A percentile compares a stretch with the other conserved stretches of the same genome.
phyloP scores from a whole-genome alignment of 441 rosid genomes.

The Isatis lusitanica region DNA sequence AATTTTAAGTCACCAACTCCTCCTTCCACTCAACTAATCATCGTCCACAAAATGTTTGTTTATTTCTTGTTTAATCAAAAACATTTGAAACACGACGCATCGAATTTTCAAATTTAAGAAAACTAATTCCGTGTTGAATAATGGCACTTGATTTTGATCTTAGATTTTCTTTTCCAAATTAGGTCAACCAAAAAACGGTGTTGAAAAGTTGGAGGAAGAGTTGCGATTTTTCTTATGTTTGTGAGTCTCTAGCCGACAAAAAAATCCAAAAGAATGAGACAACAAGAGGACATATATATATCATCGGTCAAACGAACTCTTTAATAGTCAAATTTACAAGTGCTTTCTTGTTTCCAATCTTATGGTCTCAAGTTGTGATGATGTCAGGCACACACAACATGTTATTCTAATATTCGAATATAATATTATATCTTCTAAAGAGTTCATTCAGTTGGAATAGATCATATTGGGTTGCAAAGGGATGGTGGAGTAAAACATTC shows the following conservation, averaged over 20 bases:
- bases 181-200: constrained; percentile 27
- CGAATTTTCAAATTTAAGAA: background rate
- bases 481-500: background rate
- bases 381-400: constrained; percentile 29
- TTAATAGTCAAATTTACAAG: constrained; percentile 19
- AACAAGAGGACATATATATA: constrained; percentile 29
- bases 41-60: background rate
- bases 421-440: background rate
- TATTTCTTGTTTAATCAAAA: background rate
- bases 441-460: background rate
- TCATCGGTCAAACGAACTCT: constrained; percentile 29
- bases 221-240: constrained; percentile 25
- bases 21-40: constrained; percentile 30
- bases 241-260: constrained; percentile 29
- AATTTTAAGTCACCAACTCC: constrained; percentile 34
- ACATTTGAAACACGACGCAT: constrained; percentile 35
- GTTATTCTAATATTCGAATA: background rate
- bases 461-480: too few relatives aligned
- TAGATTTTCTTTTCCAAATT: constrained; percentile 8
- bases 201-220: constrained; percentile 8
- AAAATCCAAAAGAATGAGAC: constrained; percentile 32
- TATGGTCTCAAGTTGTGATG: constrained; percentile 29
- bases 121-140: constrained; percentile 28
- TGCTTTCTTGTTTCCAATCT: constrained; percentile 10
- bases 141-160: background rate